phyloP scores from a whole-genome alignment of 2,329 filamentous ascomycete genomes.

The Incumbomyces lentus region DNA sequence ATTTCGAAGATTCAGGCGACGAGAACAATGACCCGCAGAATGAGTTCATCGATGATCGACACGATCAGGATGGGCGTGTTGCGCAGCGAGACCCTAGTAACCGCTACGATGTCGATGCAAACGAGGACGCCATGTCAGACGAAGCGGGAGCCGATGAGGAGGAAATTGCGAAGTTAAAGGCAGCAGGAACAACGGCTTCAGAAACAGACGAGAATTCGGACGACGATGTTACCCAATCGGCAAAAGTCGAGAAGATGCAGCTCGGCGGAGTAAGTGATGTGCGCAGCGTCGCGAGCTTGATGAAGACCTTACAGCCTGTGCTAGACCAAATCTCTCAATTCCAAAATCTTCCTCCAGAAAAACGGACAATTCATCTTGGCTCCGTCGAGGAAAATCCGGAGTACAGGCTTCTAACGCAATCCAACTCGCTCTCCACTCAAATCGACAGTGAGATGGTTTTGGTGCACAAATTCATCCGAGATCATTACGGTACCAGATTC shows the following conservation, averaged over 20 bases:
- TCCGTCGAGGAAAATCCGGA: conserved; percentile 88
- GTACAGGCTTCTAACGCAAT: conserved; percentile 77
- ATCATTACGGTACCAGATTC: conserved; percentile 89
- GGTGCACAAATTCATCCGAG: conserved; percentile 91
- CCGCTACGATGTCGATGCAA: conserved; percentile 21
- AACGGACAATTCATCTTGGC: conserved; percentile 57
- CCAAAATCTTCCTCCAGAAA: conserved; percentile 56
- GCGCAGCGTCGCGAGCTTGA: conserved; percentile 65
- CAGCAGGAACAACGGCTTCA: conserved; percentile 33
- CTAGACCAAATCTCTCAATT: conserved; percentile 76
- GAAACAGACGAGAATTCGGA: conserved; percentile 49
- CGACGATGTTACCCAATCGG: conserved; percentile 59
- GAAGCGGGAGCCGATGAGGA: conserved; percentile 29
- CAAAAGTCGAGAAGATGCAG: conserved; percentile 74
- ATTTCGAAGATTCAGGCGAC: conserved; percentile 78
- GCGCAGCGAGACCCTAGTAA: conserved; percentile 10
- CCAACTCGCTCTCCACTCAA: conserved; percentile 78
- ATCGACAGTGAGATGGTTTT: conserved; percentile 88
- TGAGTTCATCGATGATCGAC: conserved; percentile 35
- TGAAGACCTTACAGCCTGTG: conserved; percentile 70
- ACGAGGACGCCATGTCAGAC: conserved; percentile 20
- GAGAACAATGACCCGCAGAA: conserved; percentile 56
- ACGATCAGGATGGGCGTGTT: conserved; percentile 11
- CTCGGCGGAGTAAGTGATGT: conserved; percentile 65
- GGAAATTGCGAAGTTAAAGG: conserved; percentile 16